Base-by-base conservation (phyloP, 306 rosid species). In the Cicer bijugum region DNA sequence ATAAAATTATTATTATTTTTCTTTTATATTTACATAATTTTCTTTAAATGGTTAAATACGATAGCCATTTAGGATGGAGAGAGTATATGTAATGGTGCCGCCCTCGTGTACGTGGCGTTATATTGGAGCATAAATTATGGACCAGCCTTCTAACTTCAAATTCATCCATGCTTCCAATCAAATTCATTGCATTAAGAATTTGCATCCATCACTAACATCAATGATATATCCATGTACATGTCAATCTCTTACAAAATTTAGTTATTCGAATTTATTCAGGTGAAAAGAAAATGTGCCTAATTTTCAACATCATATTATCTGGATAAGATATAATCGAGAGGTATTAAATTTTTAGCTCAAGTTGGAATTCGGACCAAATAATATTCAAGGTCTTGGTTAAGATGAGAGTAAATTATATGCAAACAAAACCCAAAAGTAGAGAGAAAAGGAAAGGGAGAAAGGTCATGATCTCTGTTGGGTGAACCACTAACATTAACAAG, bases 401-500 rank as follows among this genome's bases (percentile, higher is more conserved):
- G 68, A 75, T 45, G 50, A 53, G 84, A 66, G 74, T 78, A 82
- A 76, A 84, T 68, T 68, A 59, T 35, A 74, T 71, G 65, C 8
- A 71, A 78, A 84, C 81, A 84, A 83, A 72, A 77, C 23, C 17
- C 50, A 80, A 74, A 82, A 74, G 73, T 1, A 61, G 28, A 61
- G 53, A 50, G 38, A 16, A 11, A 66, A 17, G 57, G 44, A 47
- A 12, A 47, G 57, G 78, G 79, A 65, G 51, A 81, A 75, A 46
- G 80, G 82, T 84, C 80, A 82, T 67, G 85, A 85, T 85, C 83
- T 33, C 20, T 77, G 96, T 84, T 66, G 89, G 96, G 87, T 72
- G 82, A 89, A 88, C 89, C 85, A 89, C 92, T 83, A 83, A 89
- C 97, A 88, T 3, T 37, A 72, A 56, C 77, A 66, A 63, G 57